Percentiles rank a stretch among this genome's conserved stretches.
Evolutionary conservation across 148 eudicot species (phyloP).

Genomic region (Amaranthus hypochondriacus): DNA sequence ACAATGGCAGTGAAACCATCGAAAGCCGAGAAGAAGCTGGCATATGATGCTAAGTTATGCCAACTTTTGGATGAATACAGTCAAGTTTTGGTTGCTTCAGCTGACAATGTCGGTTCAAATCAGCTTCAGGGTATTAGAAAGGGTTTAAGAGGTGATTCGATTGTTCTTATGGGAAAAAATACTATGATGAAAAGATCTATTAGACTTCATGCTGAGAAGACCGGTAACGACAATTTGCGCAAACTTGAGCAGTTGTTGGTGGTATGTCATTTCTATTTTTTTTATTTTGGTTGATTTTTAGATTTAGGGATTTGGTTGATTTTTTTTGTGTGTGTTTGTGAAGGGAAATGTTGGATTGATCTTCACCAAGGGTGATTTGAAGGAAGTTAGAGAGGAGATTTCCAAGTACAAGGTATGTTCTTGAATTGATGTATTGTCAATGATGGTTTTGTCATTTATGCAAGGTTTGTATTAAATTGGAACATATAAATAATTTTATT

Average conservation of each 20-base stretch:
- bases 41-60: slow-evolving; percentile 36
- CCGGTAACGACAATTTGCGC: slow-evolving; percentile 27
- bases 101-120: slow-evolving; percentile 58
- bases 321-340: slow-evolving; percentile 3
- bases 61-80: slow-evolving; percentile 31
- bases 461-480: no score
- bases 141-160: slow-evolving; percentile 47
- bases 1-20: slow-evolving; percentile 34
- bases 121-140: slow-evolving; percentile 46
- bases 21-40: slow-evolving; percentile 37
- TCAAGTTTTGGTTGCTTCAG: slow-evolving; percentile 39
- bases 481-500: no score
- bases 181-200: slow-evolving; percentile 57
- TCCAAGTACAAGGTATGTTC: slow-evolving; percentile 41
- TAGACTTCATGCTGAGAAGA: slow-evolving; percentile 31
- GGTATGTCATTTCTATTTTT: neutral
- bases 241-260: slow-evolving; percentile 34
- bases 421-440: no score
- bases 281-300: neutral
- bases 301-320: neutral
- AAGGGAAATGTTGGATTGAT: slow-evolving; percentile 63
- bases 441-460: no score
- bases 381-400: slow-evolving; percentile 54
- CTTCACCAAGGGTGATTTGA: slow-evolving; percentile 54
- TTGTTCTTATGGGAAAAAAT: slow-evolving; percentile 62